Conservation (phyloP, 352 stramenopile genomes). For the Globisporangium paddicum region DNA sequence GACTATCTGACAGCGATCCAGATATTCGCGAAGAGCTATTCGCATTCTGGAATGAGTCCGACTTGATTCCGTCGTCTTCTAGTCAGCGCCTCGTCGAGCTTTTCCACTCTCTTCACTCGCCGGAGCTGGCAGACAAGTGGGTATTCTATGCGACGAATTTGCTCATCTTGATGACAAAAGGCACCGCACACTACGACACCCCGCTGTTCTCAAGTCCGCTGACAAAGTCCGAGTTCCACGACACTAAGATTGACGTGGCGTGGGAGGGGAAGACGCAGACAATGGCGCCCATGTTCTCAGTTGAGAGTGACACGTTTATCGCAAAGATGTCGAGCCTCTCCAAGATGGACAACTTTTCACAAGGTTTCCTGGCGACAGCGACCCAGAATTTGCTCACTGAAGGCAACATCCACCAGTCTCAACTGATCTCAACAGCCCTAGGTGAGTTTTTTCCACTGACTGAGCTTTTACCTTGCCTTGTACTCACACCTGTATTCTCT, state of each 20-base stretch:
- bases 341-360: slow-evolving; percentile 1
- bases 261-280: slow-evolving; percentile 65
- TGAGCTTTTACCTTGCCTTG: not conserved
- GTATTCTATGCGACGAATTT: slow-evolving; percentile 63
- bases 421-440: slow-evolving; percentile 31
- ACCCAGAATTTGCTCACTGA: slow-evolving; percentile 13
- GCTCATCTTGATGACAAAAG: slow-evolving; percentile 33
- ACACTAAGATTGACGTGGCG: slow-evolving; percentile 54
- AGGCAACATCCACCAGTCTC: slow-evolving; percentile 33
- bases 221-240: slow-evolving; percentile 34
- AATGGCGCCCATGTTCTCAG: slow-evolving; percentile 74
- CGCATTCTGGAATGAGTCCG: slow-evolving; percentile 43
- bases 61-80: slow-evolving; percentile 26
- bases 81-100: slow-evolving; percentile 44
- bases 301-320: slow-evolving; percentile 55
- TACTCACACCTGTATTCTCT: not conserved
- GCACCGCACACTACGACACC: slow-evolving; percentile 22
- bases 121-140: slow-evolving; percentile 54
- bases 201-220: slow-evolving; percentile 53
- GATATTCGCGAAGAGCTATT: slow-evolving; percentile 31
- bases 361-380: slow-evolving; percentile 10
- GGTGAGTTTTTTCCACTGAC: slow-evolving; percentile 1
- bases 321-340: slow-evolving; percentile 5
- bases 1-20: slow-evolving; percentile 44
- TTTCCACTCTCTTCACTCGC: slow-evolving; percentile 40